Evolutionary conservation across 768 basidiomycete genomes (phyloP), one percentile per base, ranked within the genome.

Genomic region (Boletales sp.): DNA sequence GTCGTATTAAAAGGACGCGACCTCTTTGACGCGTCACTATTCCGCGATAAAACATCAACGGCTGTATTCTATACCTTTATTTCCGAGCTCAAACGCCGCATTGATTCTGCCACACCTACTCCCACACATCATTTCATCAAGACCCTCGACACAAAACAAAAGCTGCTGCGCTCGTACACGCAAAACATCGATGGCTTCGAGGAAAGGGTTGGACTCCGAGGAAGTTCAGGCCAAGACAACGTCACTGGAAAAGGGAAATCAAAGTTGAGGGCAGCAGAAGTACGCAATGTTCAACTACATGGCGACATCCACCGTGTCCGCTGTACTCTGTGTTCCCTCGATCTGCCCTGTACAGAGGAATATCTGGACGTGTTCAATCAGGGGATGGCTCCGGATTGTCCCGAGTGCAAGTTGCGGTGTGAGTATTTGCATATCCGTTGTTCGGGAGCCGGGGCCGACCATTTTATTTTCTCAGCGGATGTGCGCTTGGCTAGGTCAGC

Each of bases 171-270:
- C 51, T 89, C 86, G 12, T 99, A 97, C 67, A 97, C 96, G 1
- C 96, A 99, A 70, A 99, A 99, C 65, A 94, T 99, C 40, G 96
- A 99, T 69, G 95, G 93, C 11, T 71, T 99, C 12, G 96, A 99
- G 63, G 86, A 84, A 59, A 75, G 77, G 47, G 81, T 81, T 0
- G 94, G 94, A 1, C 74, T 99, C 8, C 70, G 81, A 34, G 79
- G 88, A 39, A 83, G 77, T 52, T 80, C 84, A 3, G 80, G 79
- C 56, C 74, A 78, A 40, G 77, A 75, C 8, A 73, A 63, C 49
- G 66, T 67, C 1, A 73, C 63, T 18, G 76, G 76, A n/a, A 88
- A 86, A 61, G 83, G 86, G 14, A 91, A 89, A 62, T 70, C 72
- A 13, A 91, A 82, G 62, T 69, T 89, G 48, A 78, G 75, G 55